These are phyloP conservation scores for Hanseniaspora mollemarum DNA, from an alignment of 805 yeast genomes.

Conservation along the genomic window DNA sequence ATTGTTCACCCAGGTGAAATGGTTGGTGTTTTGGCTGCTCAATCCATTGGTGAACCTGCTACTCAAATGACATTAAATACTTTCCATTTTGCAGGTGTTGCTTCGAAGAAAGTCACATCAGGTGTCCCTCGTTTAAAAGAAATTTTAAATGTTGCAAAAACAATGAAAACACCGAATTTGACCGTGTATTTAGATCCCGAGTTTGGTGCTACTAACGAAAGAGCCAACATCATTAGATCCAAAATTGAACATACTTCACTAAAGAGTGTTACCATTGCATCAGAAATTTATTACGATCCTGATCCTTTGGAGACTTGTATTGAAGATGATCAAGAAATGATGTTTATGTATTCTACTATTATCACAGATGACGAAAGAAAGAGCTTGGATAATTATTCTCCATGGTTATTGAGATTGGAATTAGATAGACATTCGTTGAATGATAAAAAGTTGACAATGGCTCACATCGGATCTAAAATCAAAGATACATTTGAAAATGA, in stretches of 20 bases:
- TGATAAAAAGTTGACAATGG: conserved; percentile 94
- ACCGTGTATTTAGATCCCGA: conserved; percentile 82
- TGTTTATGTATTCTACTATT: conserved; percentile 91
- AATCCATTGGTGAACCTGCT: conserved; percentile 96
- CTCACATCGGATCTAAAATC: conserved; percentile 93
- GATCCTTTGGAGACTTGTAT: conserved; percentile 96
- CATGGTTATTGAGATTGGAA: conserved; percentile 94
- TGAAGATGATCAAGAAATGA: conserved; percentile 93
- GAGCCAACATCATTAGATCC: conserved; percentile 88
- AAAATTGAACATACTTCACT: conserved; percentile 94
- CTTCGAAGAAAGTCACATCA: conserved; percentile 87
- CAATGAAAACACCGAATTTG: conserved; percentile 97
- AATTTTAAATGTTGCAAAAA: conserved; percentile 95
- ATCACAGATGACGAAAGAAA: conserved; percentile 97
- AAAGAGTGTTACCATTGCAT: conserved; percentile 89
- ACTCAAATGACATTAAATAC: conserved; percentile 96
- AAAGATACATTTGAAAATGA: conserved; percentile 89
- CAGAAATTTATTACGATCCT: conserved; percentile 95
- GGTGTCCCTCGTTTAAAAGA: conserved; percentile 98
- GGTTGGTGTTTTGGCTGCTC: conserved; percentile 97
- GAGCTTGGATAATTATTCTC: conserved; percentile 86
- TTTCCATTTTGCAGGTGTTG: conserved; percentile 97
- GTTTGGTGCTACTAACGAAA: conserved; percentile 77
- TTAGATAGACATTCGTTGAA: conserved; percentile 98
- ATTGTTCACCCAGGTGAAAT: conserved; percentile 94